Conservation (phyloP, 306 rosid genomes). For the Myrica gale region DNA sequence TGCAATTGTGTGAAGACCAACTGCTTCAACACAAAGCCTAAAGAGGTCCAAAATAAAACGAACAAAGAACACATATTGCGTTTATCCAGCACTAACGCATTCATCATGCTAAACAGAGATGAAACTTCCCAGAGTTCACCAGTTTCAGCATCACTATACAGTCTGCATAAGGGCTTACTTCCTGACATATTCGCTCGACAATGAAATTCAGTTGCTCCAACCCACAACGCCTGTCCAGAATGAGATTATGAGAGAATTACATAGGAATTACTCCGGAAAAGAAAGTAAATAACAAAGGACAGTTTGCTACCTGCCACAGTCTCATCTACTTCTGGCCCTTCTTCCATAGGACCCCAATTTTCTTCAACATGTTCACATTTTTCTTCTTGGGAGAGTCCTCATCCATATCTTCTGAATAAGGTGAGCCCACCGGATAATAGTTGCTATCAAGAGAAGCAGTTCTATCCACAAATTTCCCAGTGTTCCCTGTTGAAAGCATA, state of each 20-base stretch:
- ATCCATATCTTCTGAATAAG: conserved; percentile 70
- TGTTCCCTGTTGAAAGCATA: conserved; percentile 65
- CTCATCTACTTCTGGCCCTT: conserved; percentile 55
- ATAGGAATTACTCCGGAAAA: background rate
- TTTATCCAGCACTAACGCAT: conserved; percentile 14
- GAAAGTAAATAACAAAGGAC: background rate
- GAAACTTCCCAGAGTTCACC: background rate
- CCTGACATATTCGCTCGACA: background rate
- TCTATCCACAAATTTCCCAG: conserved; percentile 60
- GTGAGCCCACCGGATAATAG: conserved; percentile 65
- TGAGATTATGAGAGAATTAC: background rate
- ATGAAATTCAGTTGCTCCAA: background rate
- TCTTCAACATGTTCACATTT: conserved; percentile 80
- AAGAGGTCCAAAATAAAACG: background rate
- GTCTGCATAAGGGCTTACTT: conserved; percentile 21
- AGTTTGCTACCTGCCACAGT: conserved; percentile 14
- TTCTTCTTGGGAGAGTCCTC: conserved; percentile 91
- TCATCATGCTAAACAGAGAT: background rate
- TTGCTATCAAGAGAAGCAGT: conserved; percentile 52
- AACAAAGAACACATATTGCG: conserved; percentile 5
- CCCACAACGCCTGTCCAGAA: conserved; percentile 20
- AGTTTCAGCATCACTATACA: conserved; percentile 27
- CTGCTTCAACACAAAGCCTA: background rate
- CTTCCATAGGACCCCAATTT: conserved; percentile 93
- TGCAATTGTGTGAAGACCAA: background rate